Conservation (phyloP, 176 grass and related monocot genomes). For the Bolboschoenus planiculmis region DNA sequence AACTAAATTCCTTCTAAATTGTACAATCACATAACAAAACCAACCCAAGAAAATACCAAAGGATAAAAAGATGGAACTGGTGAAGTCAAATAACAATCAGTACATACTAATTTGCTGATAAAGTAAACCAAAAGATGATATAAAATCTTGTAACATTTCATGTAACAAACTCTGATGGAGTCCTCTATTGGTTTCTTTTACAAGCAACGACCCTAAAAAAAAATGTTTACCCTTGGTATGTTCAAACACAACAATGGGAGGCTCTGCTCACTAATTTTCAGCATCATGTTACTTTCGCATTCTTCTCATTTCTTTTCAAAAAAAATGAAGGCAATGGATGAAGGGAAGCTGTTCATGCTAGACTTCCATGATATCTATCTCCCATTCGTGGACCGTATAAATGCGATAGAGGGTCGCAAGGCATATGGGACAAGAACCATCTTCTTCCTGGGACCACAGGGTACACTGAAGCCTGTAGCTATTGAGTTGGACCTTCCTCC, state of each 20-base stretch:
- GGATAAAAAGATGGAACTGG: not conserved
- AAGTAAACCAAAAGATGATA: not conserved
- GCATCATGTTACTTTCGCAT: not conserved
- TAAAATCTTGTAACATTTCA: not conserved
- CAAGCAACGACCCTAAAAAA: not conserved
- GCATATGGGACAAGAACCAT: conserved; percentile 74
- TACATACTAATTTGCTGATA: not conserved
- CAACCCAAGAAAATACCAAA: not conserved
- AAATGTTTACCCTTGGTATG: not conserved
- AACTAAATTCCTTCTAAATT: not conserved
- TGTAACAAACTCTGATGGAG: not conserved
- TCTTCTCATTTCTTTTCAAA: not conserved
- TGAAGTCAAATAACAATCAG: not conserved
- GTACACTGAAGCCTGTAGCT: conserved; percentile 87
- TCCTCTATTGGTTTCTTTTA: not conserved
- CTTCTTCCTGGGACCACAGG: conserved; percentile 69
- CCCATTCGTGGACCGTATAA: conserved; percentile 91
- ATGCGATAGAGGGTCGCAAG: conserved; percentile 78
- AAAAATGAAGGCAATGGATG: conserved; percentile 63
- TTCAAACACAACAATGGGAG: not conserved
- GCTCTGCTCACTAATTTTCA: not conserved
- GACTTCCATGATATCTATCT: conserved; percentile 77
- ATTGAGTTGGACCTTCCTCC: conserved; percentile 79
- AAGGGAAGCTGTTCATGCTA: conserved; percentile 70
- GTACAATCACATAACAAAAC: not conserved